Conservation (phyloP, 2,329 filamentous ascomycete genomes). For the Phialocephala sp. region DNA sequence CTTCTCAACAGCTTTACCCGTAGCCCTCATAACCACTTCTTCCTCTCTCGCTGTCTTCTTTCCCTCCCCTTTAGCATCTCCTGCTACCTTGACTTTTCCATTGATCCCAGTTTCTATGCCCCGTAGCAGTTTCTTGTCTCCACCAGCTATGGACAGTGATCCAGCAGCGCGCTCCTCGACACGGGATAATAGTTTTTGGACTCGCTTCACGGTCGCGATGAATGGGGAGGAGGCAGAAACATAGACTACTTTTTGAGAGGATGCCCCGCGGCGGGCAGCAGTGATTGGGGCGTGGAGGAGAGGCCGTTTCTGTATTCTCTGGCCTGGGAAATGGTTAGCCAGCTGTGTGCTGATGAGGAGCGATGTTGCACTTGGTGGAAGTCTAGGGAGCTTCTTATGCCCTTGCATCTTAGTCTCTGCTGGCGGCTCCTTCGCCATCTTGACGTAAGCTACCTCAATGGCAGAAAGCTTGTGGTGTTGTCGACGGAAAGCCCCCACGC, state of each 20-base stretch:
- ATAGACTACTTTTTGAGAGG: slow-evolving; percentile 40
- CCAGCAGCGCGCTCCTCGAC: slow-evolving; percentile 38
- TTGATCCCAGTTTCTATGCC: slow-evolving; percentile 31
- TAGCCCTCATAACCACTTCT: slow-evolving; percentile 42
- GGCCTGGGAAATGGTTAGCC: slow-evolving; percentile 29
- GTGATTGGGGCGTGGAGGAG: slow-evolving; percentile 43
- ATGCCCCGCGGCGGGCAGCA: slow-evolving; percentile 29
- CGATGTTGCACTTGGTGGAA: slow-evolving; percentile 17
- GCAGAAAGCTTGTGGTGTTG: not conserved
- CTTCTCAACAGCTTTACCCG: slow-evolving; percentile 43
- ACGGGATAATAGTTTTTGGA: slow-evolving; percentile 36
- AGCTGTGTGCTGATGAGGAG: slow-evolving; percentile 7
- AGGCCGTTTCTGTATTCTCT: slow-evolving; percentile 43
- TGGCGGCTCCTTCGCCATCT: slow-evolving; percentile 26
- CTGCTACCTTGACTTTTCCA: not conserved
- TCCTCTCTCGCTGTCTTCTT: slow-evolving; percentile 28
- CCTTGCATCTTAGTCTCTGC: slow-evolving; percentile 7
- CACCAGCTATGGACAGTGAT: slow-evolving; percentile 18
- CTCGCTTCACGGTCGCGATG: slow-evolving; percentile 41
- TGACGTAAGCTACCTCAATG: not conserved
- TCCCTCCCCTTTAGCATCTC: slow-evolving; percentile 20
- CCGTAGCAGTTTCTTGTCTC: slow-evolving; percentile 23
- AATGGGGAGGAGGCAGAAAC: slow-evolving; percentile 40
- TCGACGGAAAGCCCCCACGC: not conserved
- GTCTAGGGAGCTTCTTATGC: slow-evolving; percentile 32